Conservation (phyloP, 768 basidiomycete species). For the Termitomyces sp. region DNA sequence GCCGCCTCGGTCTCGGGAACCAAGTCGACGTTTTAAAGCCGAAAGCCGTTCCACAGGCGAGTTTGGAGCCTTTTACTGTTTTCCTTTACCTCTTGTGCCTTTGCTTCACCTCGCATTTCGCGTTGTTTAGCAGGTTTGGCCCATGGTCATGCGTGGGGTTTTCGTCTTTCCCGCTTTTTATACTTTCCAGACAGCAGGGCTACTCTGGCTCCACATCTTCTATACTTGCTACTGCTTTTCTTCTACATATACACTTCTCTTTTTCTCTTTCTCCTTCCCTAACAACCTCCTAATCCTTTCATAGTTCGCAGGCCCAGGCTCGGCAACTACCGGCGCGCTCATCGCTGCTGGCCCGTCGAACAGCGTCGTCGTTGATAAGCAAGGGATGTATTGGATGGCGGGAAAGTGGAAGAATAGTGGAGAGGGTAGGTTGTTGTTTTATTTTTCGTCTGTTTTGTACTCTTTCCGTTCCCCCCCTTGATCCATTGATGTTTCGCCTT, state of each 20-base stretch:
- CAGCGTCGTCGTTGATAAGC: slow-evolving; percentile 78
- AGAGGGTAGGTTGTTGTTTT: slow-evolving; percentile 51
- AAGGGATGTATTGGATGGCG: slow-evolving; percentile 85
- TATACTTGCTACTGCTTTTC: too few species aligned
- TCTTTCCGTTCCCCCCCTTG: neutral
- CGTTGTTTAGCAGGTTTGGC: too few species aligned
- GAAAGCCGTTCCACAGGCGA: slow-evolving; percentile 75
- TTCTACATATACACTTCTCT: too few species aligned
- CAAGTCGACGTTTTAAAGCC: slow-evolving; percentile 80
- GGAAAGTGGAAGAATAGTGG: slow-evolving; percentile 96
- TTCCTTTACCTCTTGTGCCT: neutral
- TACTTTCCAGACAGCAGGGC: too few species aligned
- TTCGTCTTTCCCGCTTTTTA: too few species aligned
- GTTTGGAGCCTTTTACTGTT: slow-evolving; percentile 2
- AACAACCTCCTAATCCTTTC: neutral
- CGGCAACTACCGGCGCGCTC: slow-evolving; percentile 52
- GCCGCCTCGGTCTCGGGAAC: slow-evolving; percentile 82
- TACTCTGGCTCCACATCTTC: too few species aligned
- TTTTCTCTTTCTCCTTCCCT: neutral
- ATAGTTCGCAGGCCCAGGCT: slow-evolving; percentile 72
- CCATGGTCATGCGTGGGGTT: too few species aligned
- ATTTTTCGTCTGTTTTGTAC: neutral
- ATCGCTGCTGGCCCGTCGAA: slow-evolving; percentile 80
- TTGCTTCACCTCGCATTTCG: too few species aligned
- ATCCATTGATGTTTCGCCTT: neutral